Evolutionary conservation across 495 filamentous ascomycete genomes (phyloP).

Genomic region (Staphylotrichum longicolle): DNA sequence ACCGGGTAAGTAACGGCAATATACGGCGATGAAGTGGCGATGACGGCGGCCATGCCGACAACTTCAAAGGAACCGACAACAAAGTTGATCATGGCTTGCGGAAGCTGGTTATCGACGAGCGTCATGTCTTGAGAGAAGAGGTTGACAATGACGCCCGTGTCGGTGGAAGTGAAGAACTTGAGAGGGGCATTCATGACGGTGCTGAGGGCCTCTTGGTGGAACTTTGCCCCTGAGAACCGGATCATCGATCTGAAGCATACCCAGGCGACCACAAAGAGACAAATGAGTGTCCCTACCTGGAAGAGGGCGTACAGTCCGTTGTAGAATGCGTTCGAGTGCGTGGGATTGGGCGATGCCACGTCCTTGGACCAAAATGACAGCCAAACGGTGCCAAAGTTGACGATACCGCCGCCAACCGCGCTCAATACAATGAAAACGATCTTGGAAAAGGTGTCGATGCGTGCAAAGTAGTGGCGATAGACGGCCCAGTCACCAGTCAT

Average conservation of each 20-base stretch:
- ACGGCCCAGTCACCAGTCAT: constrained; percentile 26
- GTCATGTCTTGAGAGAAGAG: constrained; percentile 43
- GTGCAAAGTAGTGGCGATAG: constrained; percentile 28
- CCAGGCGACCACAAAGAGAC: constrained; percentile 17
- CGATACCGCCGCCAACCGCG: constrained; percentile 21
- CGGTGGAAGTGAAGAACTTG: constrained; percentile 28
- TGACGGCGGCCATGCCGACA: constrained; percentile 32
- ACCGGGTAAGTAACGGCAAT: constrained; percentile 32
- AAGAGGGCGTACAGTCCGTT: constrained; percentile 29
- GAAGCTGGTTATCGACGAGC: constrained; percentile 30
- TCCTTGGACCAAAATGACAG: constrained; percentile 33
- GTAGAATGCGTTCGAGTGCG: constrained; percentile 27
- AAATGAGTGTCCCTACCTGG: constrained; percentile 22
- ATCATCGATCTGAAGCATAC: constrained; percentile 25
- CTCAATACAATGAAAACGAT: constrained; percentile 10
- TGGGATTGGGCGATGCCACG: constrained; percentile 12
- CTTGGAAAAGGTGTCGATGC: constrained; percentile 14
- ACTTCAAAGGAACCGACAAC: constrained; percentile 1
- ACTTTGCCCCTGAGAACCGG: constrained; percentile 16
- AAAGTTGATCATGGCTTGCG: constrained; percentile 25
- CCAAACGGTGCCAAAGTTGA: constrained; percentile 29
- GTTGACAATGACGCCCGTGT: constrained; percentile 33
- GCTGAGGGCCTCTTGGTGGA: constrained; percentile 25
- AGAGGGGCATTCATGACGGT: constrained; percentile 30
- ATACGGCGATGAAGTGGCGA: constrained; percentile 32